These are phyloP conservation scores for Toxicodendron radicans DNA, from an alignment of 345 rosid species.

Conservation along the genomic window DNA sequence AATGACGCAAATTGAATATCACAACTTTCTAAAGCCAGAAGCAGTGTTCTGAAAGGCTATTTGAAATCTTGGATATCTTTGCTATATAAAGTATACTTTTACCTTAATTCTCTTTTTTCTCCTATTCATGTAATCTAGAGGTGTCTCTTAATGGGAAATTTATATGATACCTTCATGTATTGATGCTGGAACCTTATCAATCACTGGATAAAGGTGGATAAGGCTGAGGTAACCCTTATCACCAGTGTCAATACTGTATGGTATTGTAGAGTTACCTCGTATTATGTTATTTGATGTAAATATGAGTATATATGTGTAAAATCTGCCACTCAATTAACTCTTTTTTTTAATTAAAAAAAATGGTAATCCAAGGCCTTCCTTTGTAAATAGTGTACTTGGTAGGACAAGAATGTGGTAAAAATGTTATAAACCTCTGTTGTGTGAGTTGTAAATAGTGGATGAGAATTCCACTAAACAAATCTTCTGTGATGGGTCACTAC, in stretches of 20 bases:
- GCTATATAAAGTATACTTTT: conserved; percentile 5
- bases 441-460: background rate
- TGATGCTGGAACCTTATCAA: background rate
- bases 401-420: background rate
- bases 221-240: background rate
- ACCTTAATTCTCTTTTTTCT: background rate
- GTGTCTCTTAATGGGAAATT: background rate
- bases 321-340: background rate
- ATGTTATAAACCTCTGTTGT: background rate
- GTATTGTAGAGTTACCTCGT: background rate
- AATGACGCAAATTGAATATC: conserved; percentile 84
- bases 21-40: conserved; percentile 80
- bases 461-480: no score
- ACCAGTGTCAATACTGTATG: background rate
- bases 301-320: conserved; percentile 3
- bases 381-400: background rate
- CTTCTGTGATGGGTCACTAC: no score
- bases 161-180: background rate
- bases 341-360: no score
- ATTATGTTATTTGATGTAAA: background rate
- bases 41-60: conserved; percentile 42
- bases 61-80: background rate
- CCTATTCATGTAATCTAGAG: conserved; percentile 6
- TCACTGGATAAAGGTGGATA: background rate
- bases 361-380: background rate